Evolutionary conservation across 495 filamentous ascomycete species (phyloP).

Genomic region (Bacidia rubella): DNA sequence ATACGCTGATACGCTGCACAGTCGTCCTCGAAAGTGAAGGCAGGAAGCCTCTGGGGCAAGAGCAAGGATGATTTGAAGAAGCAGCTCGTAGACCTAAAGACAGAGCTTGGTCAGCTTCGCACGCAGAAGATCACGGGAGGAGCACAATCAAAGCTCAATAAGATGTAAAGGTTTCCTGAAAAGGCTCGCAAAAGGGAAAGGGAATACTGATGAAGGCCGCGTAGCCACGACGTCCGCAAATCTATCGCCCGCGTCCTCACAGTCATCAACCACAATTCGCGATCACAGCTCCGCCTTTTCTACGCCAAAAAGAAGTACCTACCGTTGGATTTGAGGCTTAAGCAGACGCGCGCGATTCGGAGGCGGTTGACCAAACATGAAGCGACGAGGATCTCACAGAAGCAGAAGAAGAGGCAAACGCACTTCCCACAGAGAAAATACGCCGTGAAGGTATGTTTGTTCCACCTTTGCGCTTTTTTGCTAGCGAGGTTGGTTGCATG

Average conservation of each 20-base stretch:
- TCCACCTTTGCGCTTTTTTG: background rate
- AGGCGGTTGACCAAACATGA: slow-evolving; percentile 85
- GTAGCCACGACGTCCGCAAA: slow-evolving; percentile 97
- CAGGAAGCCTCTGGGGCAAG: slow-evolving; percentile 93
- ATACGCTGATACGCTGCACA: slow-evolving; percentile 25
- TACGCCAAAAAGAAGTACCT: slow-evolving; percentile 99
- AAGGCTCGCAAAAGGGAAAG: background rate
- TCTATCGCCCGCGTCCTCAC: slow-evolving; percentile 96
- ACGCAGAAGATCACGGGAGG: slow-evolving; percentile 95
- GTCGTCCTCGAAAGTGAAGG: slow-evolving; percentile 89
- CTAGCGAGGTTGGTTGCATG: background rate
- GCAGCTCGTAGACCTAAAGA: slow-evolving; percentile 88
- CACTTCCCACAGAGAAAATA: slow-evolving; percentile 99
- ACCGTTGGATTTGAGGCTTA: slow-evolving; percentile 89
- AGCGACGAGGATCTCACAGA: slow-evolving; percentile 62
- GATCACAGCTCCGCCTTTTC: slow-evolving; percentile 93
- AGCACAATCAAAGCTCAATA: slow-evolving; percentile 84
- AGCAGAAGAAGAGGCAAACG: slow-evolving; percentile 81
- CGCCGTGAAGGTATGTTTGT: slow-evolving; percentile 76
- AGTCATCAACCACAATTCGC: slow-evolving; percentile 98
- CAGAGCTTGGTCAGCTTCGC: slow-evolving; percentile 80
- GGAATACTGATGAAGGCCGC: slow-evolving; percentile 4
- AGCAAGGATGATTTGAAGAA: slow-evolving; percentile 92
- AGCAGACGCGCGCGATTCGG: slow-evolving; percentile 92
- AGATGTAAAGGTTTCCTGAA: slow-evolving; percentile 51